Evolutionary conservation across 768 basidiomycete genomes (phyloP).

Genomic region (Hypsizygus marmoreus): DNA sequence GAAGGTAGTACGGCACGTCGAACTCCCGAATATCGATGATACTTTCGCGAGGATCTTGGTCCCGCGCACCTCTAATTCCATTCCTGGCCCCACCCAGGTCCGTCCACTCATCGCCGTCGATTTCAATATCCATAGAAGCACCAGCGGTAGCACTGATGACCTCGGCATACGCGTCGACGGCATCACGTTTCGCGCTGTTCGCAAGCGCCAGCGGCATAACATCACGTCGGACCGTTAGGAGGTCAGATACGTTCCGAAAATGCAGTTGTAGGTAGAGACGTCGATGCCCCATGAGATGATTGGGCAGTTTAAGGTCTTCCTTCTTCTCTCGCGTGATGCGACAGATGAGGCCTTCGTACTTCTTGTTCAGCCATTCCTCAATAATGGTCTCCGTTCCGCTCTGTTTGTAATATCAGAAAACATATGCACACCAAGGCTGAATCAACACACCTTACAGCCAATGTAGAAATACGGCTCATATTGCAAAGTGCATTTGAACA

Average conservation of each 20-base stretch:
- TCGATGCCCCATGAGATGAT: conserved; percentile 94
- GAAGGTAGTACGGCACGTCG: conserved; percentile 96
- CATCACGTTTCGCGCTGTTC: conserved; percentile 90
- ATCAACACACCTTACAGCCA: conserved; percentile 76
- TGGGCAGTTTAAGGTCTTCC: conserved; percentile 93
- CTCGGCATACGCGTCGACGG: conserved; percentile 97
- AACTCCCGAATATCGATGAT: conserved; percentile 95
- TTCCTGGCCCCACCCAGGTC: conserved; percentile 40
- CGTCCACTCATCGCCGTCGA: conserved; percentile 62
- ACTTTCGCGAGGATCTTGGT: conserved; percentile 85
- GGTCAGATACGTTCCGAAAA: conserved; percentile 93
- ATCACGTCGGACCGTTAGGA: conserved; percentile 85
- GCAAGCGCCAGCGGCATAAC: conserved; percentile 86
- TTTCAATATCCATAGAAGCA: conserved; percentile 65
- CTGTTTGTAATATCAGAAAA: conserved; percentile 38
- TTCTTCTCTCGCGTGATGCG: conserved; percentile 82
- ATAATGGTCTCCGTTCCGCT: conserved; percentile 83
- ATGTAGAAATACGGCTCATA: conserved; percentile 97
- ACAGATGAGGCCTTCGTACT: conserved; percentile 84
- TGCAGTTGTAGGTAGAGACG: conserved; percentile 85
- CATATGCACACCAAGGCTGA: not conserved
- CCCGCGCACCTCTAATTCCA: conserved; percentile 39
- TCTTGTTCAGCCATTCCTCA: conserved; percentile 95
- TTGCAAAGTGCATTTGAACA: conserved; percentile 91
- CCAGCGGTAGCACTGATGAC: conserved; percentile 82